Evolutionary conservation across 805 yeast genomes (phyloP), one percentile per base, ranked within the genome.

Genomic region (Pichia deserticola): DNA sequence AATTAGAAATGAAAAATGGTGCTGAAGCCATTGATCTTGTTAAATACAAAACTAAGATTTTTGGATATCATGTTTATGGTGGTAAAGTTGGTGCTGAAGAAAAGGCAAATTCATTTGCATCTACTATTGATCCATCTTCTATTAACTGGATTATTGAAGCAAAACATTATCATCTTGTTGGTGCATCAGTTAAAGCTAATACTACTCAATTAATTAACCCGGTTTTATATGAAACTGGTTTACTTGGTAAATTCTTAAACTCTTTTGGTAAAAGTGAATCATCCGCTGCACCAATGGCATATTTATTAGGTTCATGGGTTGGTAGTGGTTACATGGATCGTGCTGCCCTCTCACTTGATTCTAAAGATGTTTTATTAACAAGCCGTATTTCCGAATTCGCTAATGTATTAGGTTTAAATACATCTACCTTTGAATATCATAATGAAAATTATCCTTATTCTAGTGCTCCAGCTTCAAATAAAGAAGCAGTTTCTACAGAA

Each of bases 71-170:
- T 33, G 44, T 27, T 27, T 32, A 40, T 28, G 44, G 44, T 29
- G 35, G 44, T 30, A 7, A 29, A 30, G 36, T 5, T 12, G 36
- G 13, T 41, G 36, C 44, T 8, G 36, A 32, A 7, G 9, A 8
- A 15, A 30, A 60, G 48, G 58, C 57, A 36, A 46, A 45, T 36
- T 29, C 52, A 7, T 45, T 61, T 29, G 52, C 52, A 35, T 36
- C 33, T 5, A 41, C 40, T 32, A 49, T 57, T 32, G 51, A 36
- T 12, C 20, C 33, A 13, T 36, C 40, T 20, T 35, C n/a, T 36
- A 47, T 73, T 39, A 63, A 68, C 35, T 75, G 74, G 73, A 60
- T 62, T 47, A 45, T 72, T 39, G 73, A 73, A 58, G 74, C 74
- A 11, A 58, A 66, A 44, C 71, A 73, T 55, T 58, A 63, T 39